Evolutionary conservation across 2,329 filamentous ascomycete species (phyloP), one percentile per base, ranked within the genome.

Genomic region (Pezicula radicicola): DNA sequence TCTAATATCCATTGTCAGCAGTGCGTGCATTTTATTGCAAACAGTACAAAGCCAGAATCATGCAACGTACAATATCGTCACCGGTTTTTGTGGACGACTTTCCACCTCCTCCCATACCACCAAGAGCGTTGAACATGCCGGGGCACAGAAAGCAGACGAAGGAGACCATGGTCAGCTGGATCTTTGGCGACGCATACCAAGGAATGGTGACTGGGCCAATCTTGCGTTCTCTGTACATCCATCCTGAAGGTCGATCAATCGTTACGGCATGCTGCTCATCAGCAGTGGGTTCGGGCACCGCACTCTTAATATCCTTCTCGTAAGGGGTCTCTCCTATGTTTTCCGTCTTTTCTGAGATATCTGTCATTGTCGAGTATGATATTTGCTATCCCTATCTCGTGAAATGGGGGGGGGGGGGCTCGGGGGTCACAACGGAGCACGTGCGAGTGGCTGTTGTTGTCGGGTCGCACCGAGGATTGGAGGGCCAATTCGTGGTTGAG

Each of bases 141-240:
- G 85, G 85, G 65, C 85, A 89, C 55, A 88, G 67, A 74, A 89
- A 88, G 66, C 84, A 88, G 46, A 88, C 84, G 54, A 87, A 75
- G 19, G 84, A 77, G 50, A 91, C 86, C 75, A 91, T 79, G 55
- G 87, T 62, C 35, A 92, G 77, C 71, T 92, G 88, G 45, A 84
- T 70, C 63, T 84, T 81, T 12, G 88, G 88, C 52, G 87, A 89
- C 19, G 88, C 88, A 67, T 87, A 91, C 78, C 84, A 89, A 4
- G 77, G 75, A 7, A 87, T 54, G 58, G 78, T 76, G 52, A 71
- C 70, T 46, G 74, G 72, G 16, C 78, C 77, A 51, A 90, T 53
- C 51, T 74, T 78, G 63, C 82, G 64, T 46, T 76, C 74, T 63
- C 79, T 83, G 76, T 91, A 90, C 72, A 84, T 85, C 87, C 87